A percentile compares a stretch with the other conserved stretches of the same genome.
phyloP scores from a whole-genome alignment of 495 filamentous ascomycete genomes.

The Hypoxylon lienhwacheense region DNA sequence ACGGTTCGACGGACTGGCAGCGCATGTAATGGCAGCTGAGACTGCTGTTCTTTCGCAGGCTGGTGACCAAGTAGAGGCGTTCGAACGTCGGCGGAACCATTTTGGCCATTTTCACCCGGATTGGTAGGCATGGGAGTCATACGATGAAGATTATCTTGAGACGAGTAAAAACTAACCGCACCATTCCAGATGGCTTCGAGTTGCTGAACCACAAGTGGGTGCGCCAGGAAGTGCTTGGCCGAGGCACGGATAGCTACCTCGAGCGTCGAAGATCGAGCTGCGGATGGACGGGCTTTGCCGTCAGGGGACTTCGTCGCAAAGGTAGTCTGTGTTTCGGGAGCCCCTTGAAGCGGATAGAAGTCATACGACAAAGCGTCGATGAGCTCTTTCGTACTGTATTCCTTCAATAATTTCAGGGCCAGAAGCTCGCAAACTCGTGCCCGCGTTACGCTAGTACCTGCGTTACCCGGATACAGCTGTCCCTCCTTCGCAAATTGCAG shows the following conservation, averaged over 20 bases:
- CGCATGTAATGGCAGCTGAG: conserved; percentile 37
- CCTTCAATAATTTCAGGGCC: conserved; percentile 86
- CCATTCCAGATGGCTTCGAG: conserved; percentile 95
- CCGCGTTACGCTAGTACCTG: conserved; percentile 76
- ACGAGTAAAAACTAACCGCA: conserved; percentile 86
- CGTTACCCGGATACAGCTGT: conserved; percentile 75
- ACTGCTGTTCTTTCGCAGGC: conserved; percentile 42
- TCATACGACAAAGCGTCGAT: conserved; percentile 93
- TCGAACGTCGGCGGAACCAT: conserved; percentile 35
- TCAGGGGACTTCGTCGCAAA: conserved; percentile 33
- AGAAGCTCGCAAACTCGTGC: conserved; percentile 88
- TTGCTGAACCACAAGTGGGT: conserved; percentile 87
- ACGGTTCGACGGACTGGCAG: conserved; percentile 68
- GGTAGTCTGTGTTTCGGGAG: conserved; percentile 53
- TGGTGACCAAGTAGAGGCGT: conserved; percentile 51
- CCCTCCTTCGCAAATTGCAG: conserved; percentile 89
- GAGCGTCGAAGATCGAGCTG: conserved; percentile 81
- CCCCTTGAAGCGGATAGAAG: conserved; percentile 85
- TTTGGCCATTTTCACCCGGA: conserved; percentile 15
- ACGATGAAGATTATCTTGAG: conserved; percentile 79
- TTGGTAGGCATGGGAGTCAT: conserved; percentile 31
- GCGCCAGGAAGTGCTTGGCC: conserved; percentile 85
- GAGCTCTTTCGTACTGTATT: conserved; percentile 84
- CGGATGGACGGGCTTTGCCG: conserved; percentile 47
- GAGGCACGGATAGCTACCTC: conserved; percentile 89